Base-by-base conservation (phyloP, 2,329 filamentous ascomycete species). In the Zalaria sp. region DNA sequence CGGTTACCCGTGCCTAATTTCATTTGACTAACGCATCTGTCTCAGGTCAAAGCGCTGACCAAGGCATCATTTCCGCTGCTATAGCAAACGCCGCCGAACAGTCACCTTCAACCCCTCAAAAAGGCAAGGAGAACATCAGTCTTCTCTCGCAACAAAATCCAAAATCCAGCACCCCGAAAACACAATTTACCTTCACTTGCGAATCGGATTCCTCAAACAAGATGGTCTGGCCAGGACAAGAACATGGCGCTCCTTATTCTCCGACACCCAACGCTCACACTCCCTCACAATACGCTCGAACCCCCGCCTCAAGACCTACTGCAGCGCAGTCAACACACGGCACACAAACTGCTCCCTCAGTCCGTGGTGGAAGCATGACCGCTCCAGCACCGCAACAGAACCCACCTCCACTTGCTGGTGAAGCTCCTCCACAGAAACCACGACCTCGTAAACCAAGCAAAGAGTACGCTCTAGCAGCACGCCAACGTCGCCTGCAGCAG, bases 111-210 rank as follows among this genome's bases (percentile, higher is more conserved):
- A 69, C 75, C 2, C 67, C 71, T 9, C 60, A 63, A 25, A 72
- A 69, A 51, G 82, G 79, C 9, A 79, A 86, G 56, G 83, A 89
- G 56, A 91, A 86, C 60, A 70, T 81, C 48, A 89, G 82, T 59
- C 70, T 88, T 45, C 64, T 93, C 38, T 79, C 85, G 43, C 81
- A 85, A 56, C 77, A 82, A 58, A 66, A 73, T 11, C 69, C 4
- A 68, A 80, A 75, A 53, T 57, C 73, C 3, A 77, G 73, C 31
- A 77, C 83, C 4, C 75, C 81, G 4, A 85, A 87, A 43, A 82
- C 83, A 0, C 86, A 95, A 53, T 98, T 98, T 59, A 98, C 91
- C 6, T 98, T 98, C 57, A 93, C 86, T 8, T 95, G 87, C 61
- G 84, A 93, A 54, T 89, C 88, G 1, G 86, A 91, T 57, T 85